These are phyloP conservation scores for Pseudozyma hubeiensis DNA, from an alignment of 1,284 basidiomycete species.

Conservation along the genomic window DNA sequence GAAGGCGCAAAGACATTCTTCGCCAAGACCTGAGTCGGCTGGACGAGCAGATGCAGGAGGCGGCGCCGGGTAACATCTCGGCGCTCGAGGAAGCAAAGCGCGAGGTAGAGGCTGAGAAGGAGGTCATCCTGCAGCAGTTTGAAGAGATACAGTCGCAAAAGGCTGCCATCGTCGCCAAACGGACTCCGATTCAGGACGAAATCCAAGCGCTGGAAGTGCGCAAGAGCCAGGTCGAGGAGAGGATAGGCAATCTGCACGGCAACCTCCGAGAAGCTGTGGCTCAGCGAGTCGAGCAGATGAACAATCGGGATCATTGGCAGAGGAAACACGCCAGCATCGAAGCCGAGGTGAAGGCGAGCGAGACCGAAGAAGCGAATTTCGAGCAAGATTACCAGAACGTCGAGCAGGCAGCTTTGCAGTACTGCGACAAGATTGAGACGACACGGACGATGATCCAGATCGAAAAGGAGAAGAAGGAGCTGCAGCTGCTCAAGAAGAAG, in stretches of 20 bases:
- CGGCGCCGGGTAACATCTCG: conserved; percentile 78
- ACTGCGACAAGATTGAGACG: conserved; percentile 74
- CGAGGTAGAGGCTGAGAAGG: conserved; percentile 52
- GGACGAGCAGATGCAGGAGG: conserved; percentile 77
- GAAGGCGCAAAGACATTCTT: conserved; percentile 33
- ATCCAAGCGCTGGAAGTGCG: conserved; percentile 34
- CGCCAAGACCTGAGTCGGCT: conserved; percentile 69
- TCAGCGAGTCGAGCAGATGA: conserved; percentile 63
- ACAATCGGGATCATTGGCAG: conserved; percentile 50
- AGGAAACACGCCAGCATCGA: conserved; percentile 44
- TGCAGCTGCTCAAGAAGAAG: conserved; percentile 79
- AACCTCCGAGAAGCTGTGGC: conserved; percentile 52
- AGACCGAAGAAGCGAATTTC: conserved; percentile 72
- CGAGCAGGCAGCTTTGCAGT: conserved; percentile 74
- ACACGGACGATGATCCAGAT: conserved; percentile 75
- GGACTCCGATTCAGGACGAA: conserved; percentile 64
- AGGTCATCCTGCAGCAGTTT: conserved; percentile 52
- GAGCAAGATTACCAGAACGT: conserved; percentile 69
- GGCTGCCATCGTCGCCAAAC: conserved; percentile 64
- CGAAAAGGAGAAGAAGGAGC: conserved; percentile 74
- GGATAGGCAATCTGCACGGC: conserved; percentile 39
- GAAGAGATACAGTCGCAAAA: conserved; percentile 49
- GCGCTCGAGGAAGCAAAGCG: conserved; percentile 74
- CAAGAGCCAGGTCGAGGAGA: conserved; percentile 14
- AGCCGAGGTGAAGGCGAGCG: conserved; percentile 65